Percentiles rank a stretch among this genome's conserved stretches.
Conservation (phyloP, 768 basidiomycete genomes). For the Mycena haematopus region DNA sequence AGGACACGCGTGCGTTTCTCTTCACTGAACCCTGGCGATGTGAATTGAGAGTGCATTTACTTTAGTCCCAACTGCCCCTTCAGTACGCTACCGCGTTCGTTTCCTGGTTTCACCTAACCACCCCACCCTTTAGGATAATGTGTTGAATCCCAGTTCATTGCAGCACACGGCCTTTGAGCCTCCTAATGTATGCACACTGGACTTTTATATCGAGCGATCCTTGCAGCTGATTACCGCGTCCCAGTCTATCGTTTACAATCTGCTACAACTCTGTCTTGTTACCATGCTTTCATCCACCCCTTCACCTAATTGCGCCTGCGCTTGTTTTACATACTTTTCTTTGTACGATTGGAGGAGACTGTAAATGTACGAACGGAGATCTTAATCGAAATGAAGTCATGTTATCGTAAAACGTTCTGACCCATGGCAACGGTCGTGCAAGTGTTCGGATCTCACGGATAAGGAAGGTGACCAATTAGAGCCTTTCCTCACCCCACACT, state of each 20-base stretch:
- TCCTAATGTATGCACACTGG: too few relatives aligned
- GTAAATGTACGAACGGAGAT: slow-evolving; percentile 10
- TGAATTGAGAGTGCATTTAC: neutral
- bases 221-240: neutral
- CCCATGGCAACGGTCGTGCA: neutral
- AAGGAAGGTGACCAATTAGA: slow-evolving; percentile 12
- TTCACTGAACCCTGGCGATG: neutral
- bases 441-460: neutral
- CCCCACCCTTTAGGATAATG: neutral
- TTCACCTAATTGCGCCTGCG: slow-evolving; percentile 2
- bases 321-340: neutral
- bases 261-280: neutral
- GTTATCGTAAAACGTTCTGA: neutral
- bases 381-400: slow-evolving; percentile 8
- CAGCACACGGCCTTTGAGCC: too few relatives aligned
- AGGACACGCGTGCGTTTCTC: slow-evolving; percentile 14
- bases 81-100: neutral
- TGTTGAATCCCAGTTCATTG: too few relatives aligned
- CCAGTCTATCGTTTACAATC: slow-evolving; percentile 7
- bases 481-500: neutral
- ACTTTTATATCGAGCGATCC: too few relatives aligned
- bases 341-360: neutral
- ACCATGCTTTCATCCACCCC: neutral
- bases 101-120: neutral
- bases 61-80: slow-evolving; percentile 17